phyloP scores from a whole-genome alignment of 2,329 filamentous ascomycete species.

The Fusarium mexicanum region DNA sequence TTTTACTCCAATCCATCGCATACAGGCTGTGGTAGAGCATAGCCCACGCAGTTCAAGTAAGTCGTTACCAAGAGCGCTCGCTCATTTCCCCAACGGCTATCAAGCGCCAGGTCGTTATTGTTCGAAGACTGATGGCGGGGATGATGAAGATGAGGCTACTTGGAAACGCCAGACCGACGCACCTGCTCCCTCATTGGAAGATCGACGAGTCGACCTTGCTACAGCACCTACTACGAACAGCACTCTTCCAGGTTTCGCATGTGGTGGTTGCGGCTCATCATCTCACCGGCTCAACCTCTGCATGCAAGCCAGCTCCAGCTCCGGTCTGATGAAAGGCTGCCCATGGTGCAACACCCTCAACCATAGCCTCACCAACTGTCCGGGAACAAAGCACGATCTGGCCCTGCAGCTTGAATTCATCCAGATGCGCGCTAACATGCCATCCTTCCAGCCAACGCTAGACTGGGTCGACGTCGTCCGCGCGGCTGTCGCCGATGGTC shows the following conservation, averaged over 20 bases:
- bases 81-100: background rate
- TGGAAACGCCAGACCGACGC: too few relatives aligned
- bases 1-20: too few relatives aligned
- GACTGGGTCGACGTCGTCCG: fast-evolving
- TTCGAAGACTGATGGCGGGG: too few relatives aligned
- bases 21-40: too few relatives aligned
- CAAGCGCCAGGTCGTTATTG: too few relatives aligned
- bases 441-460: fast-evolving
- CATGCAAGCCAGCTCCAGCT: fast-evolving
- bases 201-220: too few relatives aligned
- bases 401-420: fast-evolving
- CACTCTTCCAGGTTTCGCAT: background rate
- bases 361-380: background rate
- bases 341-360: background rate
- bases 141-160: background rate
- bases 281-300: background rate
- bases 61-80: background rate
- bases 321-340: background rate
- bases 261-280: background rate
- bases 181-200: too few relatives aligned
- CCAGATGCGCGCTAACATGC: background rate
- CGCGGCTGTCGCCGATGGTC: fast-evolving
- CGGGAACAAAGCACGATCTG: background rate
- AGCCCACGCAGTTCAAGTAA: background rate
- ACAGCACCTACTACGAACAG: too few relatives aligned